phyloP scores from a whole-genome alignment of 2,329 filamentous ascomycete genomes.

The Triangularia verruculosa region DNA sequence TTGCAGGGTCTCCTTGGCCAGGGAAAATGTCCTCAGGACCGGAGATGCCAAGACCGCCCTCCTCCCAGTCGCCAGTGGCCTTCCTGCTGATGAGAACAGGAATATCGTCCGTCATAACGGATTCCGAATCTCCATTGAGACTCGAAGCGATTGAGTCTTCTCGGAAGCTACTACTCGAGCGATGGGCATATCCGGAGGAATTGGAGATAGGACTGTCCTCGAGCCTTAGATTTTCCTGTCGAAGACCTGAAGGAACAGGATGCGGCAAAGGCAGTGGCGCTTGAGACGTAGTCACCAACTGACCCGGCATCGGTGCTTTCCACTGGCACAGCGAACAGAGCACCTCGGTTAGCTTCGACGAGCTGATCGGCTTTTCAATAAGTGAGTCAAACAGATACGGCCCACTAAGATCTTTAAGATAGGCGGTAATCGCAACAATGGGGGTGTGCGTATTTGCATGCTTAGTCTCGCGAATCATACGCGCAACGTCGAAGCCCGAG shows the following conservation, averaged over 20 bases:
- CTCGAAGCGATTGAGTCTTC: conserved; percentile 88
- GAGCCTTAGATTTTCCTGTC: conserved; percentile 58
- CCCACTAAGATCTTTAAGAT: conserved; percentile 93
- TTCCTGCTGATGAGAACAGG: conserved; percentile 73
- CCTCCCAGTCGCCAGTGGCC: conserved; percentile 73
- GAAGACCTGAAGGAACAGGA: conserved; percentile 60
- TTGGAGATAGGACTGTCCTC: conserved; percentile 85
- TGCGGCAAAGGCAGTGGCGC: conserved; percentile 53
- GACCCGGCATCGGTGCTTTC: conserved; percentile 67
- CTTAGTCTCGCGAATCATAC: conserved; percentile 96
- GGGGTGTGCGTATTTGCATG: conserved; percentile 93
- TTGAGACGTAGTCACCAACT: conserved; percentile 46
- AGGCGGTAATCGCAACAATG: conserved; percentile 94
- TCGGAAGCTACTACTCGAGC: conserved; percentile 72
- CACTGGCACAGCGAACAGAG: conserved; percentile 87
- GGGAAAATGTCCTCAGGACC: conserved; percentile 50
- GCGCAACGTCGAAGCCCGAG: conserved; percentile 89
- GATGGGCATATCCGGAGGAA: conserved; percentile 67
- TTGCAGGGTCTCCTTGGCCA: conserved; percentile 35
- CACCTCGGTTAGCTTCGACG: conserved; percentile 85
- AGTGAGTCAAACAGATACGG: conserved; percentile 94
- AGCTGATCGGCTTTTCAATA: conserved; percentile 94
- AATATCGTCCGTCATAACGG: conserved; percentile 72
- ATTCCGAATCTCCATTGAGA: conserved; percentile 82
- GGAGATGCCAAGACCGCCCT: conserved; percentile 74